These are phyloP conservation scores for Penicillium argentinense DNA, from an alignment of 495 filamentous ascomycete genomes.

Conservation along the genomic window DNA sequence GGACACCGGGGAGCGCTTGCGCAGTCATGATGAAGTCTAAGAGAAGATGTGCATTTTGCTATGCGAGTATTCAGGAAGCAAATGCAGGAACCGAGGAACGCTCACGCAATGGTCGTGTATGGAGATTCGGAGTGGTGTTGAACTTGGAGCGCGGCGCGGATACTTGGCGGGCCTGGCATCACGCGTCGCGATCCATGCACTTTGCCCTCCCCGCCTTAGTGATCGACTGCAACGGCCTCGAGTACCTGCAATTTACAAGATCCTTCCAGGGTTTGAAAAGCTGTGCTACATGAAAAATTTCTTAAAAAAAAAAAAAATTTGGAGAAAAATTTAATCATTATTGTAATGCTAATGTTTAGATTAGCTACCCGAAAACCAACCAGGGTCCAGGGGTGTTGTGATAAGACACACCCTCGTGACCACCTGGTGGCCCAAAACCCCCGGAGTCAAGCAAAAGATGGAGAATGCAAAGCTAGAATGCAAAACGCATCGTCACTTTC, in stretches of 20 bases:
- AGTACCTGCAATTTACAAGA: too few relatives aligned
- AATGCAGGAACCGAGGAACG: conserved; percentile 4
- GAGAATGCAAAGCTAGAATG: conserved; percentile 1
- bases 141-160: conserved; percentile 9
- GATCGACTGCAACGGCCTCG: too few relatives aligned
- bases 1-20: conserved; percentile 27
- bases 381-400: neutral
- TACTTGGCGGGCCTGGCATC: conserved; percentile 28
- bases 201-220: conserved; percentile 10
- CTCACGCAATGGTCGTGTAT: conserved; percentile 16
- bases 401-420: neutral
- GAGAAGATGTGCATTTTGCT: conserved; percentile 19
- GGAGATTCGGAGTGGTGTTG: conserved; percentile 8
- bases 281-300: neutral
- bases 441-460: conserved; percentile 6
- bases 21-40: conserved; percentile 40
- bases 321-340: conserved; percentile 31
- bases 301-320: neutral
- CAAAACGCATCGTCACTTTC: conserved; percentile 1
- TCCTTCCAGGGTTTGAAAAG: too few relatives aligned
- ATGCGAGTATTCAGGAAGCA: neutral
- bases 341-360: conserved; percentile 50
- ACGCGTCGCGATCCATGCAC: conserved; percentile 33
- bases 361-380: conserved; percentile 31
- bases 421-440: neutral